Evolutionary conservation across 129 eudicot genomes (phyloP).

Genomic region (Saposhnikovia divaricata): DNA sequence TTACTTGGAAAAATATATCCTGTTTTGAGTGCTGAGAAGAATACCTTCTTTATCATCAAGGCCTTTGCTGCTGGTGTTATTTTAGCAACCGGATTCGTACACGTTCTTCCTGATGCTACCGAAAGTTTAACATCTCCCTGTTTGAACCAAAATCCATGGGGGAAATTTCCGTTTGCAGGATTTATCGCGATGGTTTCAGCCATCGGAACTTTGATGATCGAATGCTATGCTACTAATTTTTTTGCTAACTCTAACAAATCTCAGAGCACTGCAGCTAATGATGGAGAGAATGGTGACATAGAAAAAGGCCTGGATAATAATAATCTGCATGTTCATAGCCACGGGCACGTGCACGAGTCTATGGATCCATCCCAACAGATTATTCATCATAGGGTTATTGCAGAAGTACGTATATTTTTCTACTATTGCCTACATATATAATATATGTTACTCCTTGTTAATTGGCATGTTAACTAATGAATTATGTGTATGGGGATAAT

Average conservation of each 20-base stretch:
- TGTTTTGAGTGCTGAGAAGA: constrained; percentile 23
- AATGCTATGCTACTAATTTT: background rate
- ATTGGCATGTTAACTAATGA: background rate
- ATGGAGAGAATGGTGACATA: background rate
- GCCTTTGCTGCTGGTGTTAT: constrained; percentile 52
- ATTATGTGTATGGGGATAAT: background rate
- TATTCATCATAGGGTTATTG: background rate
- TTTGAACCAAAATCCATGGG: constrained; percentile 30
- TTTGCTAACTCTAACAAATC: background rate
- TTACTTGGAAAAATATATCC: constrained; percentile 19
- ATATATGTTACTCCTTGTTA: too few species aligned
- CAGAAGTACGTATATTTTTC: background rate
- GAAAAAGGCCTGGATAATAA: background rate
- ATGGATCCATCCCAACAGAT: background rate
- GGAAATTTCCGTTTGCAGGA: constrained; percentile 34
- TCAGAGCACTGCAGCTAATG: background rate
- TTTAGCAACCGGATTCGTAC: constrained; percentile 51
- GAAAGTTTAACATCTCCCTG: constrained; percentile 39
- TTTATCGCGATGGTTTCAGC: constrained; percentile 41
- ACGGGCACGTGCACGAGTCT: background rate
- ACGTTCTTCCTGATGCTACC: constrained; percentile 48
- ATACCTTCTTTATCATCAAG: constrained; percentile 21
- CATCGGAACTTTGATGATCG: constrained; percentile 32
- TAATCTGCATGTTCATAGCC: background rate
- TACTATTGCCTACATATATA: too few species aligned